phyloP scores from a whole-genome alignment of 345 rosid genomes.

The Melaleuca alternifolia region DNA sequence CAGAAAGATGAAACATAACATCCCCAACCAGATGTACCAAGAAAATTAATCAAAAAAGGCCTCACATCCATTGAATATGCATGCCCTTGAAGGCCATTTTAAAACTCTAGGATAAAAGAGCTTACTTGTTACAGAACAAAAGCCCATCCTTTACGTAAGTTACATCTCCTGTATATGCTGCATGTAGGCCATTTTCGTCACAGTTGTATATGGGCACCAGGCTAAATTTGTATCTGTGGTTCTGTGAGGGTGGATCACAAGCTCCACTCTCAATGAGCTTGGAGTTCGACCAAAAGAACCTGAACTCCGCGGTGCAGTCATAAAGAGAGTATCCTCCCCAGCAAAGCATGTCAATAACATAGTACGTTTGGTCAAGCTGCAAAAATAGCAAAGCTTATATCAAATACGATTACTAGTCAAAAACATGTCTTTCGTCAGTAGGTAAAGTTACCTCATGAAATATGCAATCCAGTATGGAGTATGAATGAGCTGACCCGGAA shows the following conservation, averaged over 20 bases:
- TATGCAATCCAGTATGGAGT: slow-evolving; percentile 85
- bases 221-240: slow-evolving; percentile 63
- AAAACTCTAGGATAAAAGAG: background rate
- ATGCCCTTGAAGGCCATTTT: background rate
- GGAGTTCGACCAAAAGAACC: slow-evolving; percentile 86
- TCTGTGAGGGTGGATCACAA: slow-evolving; percentile 58
- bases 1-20: background rate
- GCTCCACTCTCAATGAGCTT: slow-evolving; percentile 90
- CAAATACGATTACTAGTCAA: background rate
- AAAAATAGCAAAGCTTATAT: background rate
- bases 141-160: slow-evolving; percentile 86
- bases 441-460: slow-evolving; percentile 65
- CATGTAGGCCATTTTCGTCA: slow-evolving; percentile 56
- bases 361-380: slow-evolving; percentile 83
- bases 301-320: slow-evolving; percentile 85
- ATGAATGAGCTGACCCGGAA: slow-evolving; percentile 62
- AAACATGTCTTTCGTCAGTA: background rate
- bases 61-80: background rate
- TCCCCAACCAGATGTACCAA: background rate
- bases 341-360: slow-evolving; percentile 88
- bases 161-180: slow-evolving; percentile 47
- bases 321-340: slow-evolving; percentile 88
- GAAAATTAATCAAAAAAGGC: background rate
- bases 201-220: slow-evolving; percentile 52
- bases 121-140: slow-evolving; percentile 88